Base-by-base conservation (phyloP, 257 asterid genomes). In the Dorcoceras hygrometricum region DNA sequence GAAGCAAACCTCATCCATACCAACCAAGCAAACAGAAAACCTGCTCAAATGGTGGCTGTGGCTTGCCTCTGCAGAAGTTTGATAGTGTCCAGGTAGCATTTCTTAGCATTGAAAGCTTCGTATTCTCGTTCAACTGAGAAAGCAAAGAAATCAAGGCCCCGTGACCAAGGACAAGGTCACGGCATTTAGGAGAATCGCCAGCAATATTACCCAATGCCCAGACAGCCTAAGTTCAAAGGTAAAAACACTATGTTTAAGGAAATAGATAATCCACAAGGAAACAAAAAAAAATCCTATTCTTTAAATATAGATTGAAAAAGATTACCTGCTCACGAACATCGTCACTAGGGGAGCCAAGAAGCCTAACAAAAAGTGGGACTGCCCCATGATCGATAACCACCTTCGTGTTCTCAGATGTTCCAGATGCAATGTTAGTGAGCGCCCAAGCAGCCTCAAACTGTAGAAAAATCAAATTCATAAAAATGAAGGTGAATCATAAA, bases 371-470 rank as follows among this genome's bases (percentile, higher is more conserved):
- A 73, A 87, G 77, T 46, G 96, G 98, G 57, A 91, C 89, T 19
- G 98, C 95, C 5, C 87, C 96, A 76, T 87, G 95, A 71, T 87
- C 92, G 72, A 91, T 84, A 70, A 89, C 98, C 73, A 91, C 95
- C 72, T 83, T 87, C 24, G 98, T 91, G 70, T 89, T 80, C 72
- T 92, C 96, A 10, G 98, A 92, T 48, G 98, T 92, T 50, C 98
- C 98, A 71, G 97, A 89, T 8, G 98, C 98, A 72, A 92, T 89
- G 79, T 92, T 92, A 59, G 98, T 92, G 54, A 92, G 96, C 4
- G 98, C 98, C 98, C 98, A 91, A 67, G 96, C 96, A 79, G 97
- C 88, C 78, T 89, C 97, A 74, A 92, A 87, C 97, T 89, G 81
- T 39, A 75, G n/a, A 63, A 67, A 20, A 39, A 22, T 36, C 64